A percentile compares a stretch with the other conserved stretches of the same genome.
phyloP scores from a whole-genome alignment of 179 eudicot species.

The Beta lomatogona region DNA sequence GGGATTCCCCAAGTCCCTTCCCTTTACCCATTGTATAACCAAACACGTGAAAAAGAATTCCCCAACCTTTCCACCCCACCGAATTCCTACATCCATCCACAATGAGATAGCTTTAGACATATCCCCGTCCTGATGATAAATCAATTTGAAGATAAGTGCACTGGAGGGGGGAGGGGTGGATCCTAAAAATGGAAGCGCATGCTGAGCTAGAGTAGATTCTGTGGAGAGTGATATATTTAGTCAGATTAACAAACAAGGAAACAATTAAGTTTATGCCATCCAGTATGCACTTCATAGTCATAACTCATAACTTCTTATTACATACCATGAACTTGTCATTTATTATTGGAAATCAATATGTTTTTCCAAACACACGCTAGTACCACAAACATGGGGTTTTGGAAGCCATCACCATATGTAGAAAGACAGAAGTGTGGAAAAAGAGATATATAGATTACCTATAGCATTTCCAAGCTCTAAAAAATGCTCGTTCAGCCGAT shows the following conservation, averaged over 20 bases:
- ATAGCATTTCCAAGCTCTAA: constrained; percentile 77
- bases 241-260: neutral
- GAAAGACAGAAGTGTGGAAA: neutral
- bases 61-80: too few relatives aligned
- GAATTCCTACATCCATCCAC: too few relatives aligned
- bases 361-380: neutral
- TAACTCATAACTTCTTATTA: neutral
- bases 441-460: constrained; percentile 47
- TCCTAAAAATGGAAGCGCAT: too few relatives aligned
- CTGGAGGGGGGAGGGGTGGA: too few relatives aligned
- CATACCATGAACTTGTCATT: neutral
- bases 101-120: too few relatives aligned
- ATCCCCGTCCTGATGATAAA: too few relatives aligned
- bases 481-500: constrained; percentile 94
- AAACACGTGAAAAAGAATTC: too few relatives aligned
- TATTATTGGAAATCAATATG: neutral
- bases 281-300: neutral
- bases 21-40: too few relatives aligned
- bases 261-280: neutral
- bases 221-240: too few relatives aligned
- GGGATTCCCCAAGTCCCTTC: too few relatives aligned
- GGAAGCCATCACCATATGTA: constrained; percentile 5
- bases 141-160: too few relatives aligned
- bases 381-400: neutral
- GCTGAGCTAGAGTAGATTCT: too few relatives aligned